Percentiles rank a stretch among this genome's conserved stretches.
Conservation (phyloP, 2,329 filamentous ascomycete species). For the Myriosclerotinia scirpicola region DNA sequence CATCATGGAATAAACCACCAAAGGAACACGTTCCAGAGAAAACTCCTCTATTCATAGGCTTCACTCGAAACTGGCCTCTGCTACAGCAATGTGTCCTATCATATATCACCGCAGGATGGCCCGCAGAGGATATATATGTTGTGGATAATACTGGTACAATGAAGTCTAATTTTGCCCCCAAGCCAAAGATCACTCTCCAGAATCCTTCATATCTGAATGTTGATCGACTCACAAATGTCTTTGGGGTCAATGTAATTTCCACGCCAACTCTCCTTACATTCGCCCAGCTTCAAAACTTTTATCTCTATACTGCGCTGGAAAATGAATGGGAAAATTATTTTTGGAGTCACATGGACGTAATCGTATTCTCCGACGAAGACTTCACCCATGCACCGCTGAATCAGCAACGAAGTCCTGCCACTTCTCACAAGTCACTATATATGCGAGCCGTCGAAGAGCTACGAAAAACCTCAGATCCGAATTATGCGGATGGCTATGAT, state of each 20-base stretch:
- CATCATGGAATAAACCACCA: conserved; percentile 47
- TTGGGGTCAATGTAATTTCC: conserved; percentile 53
- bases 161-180: conserved; percentile 49
- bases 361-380: conserved; percentile 48
- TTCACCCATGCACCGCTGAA: conserved; percentile 23
- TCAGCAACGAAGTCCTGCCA: conserved; percentile 23
- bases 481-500: neutral
- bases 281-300: conserved; percentile 57
- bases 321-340: conserved; percentile 52
- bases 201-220: conserved; percentile 60
- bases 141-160: conserved; percentile 60
- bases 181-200: conserved; percentile 49
- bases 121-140: conserved; percentile 55
- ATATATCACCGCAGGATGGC: conserved; percentile 61
- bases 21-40: conserved; percentile 43
- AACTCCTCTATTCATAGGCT: conserved; percentile 58
- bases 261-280: conserved; percentile 55
- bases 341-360: conserved; percentile 57
- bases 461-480: conserved; percentile 46
- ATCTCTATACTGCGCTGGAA: conserved; percentile 48
- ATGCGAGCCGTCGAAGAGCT: conserved; percentile 56
- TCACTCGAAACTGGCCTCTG: conserved; percentile 56
- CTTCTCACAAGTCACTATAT: conserved; percentile 47
- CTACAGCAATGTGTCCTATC: conserved; percentile 56
- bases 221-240: conserved; percentile 45